phyloP scores from a whole-genome alignment of 139 green algal species.

The Desmodesmus armatus region DNA sequence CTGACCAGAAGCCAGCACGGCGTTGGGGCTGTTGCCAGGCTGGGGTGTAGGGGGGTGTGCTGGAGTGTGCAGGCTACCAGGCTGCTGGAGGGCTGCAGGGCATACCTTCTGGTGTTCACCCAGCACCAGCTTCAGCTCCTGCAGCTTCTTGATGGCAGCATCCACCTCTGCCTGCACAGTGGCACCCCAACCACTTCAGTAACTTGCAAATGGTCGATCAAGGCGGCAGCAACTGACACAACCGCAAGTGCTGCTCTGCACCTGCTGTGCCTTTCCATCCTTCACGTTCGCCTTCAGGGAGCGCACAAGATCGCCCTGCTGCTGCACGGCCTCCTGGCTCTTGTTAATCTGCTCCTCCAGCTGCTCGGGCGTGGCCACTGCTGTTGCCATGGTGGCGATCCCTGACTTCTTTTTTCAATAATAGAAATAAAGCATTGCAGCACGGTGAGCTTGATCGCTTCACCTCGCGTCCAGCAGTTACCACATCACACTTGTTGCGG shows the following conservation, averaged over 20 bases:
- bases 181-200: not conserved
- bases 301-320: constrained; percentile 91
- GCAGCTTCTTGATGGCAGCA: constrained; percentile 87
- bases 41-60: not conserved
- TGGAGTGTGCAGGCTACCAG: not conserved
- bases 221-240: too few relatives aligned
- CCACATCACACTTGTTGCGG: too few relatives aligned
- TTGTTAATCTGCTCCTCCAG: constrained; percentile 58
- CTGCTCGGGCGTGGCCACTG: not conserved
- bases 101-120: constrained; percentile 52
- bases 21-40: too few relatives aligned
- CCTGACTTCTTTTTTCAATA: too few relatives aligned
- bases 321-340: constrained; percentile 78
- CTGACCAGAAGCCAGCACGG: too few relatives aligned
- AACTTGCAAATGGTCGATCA: not conserved
- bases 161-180: constrained; percentile 78
- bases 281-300: constrained; percentile 90
- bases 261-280: constrained; percentile 83
- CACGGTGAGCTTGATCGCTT: too few relatives aligned
- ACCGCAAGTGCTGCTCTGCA: constrained; percentile 46
- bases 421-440: too few relatives aligned
- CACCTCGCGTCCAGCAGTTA: too few relatives aligned
- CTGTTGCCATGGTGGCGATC: too few relatives aligned
- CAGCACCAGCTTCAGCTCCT: constrained; percentile 87
- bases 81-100: not conserved